These are phyloP conservation scores for Pistacia integerrima DNA, from an alignment of 345 rosid genomes.

Conservation along the genomic window DNA sequence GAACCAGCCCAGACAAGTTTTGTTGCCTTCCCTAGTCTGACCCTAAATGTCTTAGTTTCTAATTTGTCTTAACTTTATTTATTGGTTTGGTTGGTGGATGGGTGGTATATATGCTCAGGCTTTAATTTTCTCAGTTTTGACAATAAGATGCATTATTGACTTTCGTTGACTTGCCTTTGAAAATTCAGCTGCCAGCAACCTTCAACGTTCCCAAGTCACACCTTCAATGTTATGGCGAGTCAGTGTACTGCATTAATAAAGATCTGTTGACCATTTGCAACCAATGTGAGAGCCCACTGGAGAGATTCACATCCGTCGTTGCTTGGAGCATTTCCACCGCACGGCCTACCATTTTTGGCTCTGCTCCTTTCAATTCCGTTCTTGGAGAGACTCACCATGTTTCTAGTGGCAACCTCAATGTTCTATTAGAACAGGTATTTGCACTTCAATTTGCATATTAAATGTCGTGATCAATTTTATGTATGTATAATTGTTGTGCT, in stretches of 20 bases:
- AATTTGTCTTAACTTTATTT: background rate
- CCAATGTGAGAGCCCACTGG: conserved; percentile 44
- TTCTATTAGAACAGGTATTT: conserved; percentile 71
- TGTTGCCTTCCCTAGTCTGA: too few relatives aligned
- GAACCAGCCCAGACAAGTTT: too few relatives aligned
- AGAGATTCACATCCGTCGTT: conserved; percentile 55
- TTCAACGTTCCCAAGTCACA: conserved; percentile 87
- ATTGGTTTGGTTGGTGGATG: background rate
- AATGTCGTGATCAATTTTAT: too few relatives aligned
- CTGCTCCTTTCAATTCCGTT: conserved; percentile 79
- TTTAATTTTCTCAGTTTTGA: too few relatives aligned
- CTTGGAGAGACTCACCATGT: conserved; percentile 97
- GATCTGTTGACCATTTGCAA: conserved; percentile 55
- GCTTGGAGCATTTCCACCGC: conserved; percentile 70
- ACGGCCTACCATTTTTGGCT: conserved; percentile 63
- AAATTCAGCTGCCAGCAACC: conserved; percentile 62
- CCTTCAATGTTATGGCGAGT: conserved; percentile 76
- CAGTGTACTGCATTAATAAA: conserved; percentile 46
- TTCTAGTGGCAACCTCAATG: conserved; percentile 60
- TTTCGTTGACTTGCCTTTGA: too few relatives aligned
- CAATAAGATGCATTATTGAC: too few relatives aligned
- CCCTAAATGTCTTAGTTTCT: too few relatives aligned
- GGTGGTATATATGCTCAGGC: too few relatives aligned
- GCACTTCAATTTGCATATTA: background rate
- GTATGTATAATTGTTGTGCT: too few relatives aligned